phyloP scores from a whole-genome alignment of 805 yeast species.

The Nematodospora valgi region DNA sequence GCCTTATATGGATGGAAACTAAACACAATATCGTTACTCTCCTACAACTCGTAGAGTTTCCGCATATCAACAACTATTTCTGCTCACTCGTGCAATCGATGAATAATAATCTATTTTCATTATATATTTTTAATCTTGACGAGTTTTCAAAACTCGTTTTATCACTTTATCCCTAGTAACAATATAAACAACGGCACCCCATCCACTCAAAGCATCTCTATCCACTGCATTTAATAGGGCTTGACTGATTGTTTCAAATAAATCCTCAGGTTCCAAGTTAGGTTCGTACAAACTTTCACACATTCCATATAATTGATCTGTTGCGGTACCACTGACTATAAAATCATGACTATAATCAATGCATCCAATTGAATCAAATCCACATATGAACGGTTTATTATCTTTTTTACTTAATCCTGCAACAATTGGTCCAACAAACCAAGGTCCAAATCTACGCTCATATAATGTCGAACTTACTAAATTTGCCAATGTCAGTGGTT shows the following conservation, averaged over 20 bases:
- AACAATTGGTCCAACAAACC: constrained; percentile 93
- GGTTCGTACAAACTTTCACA: constrained; percentile 97
- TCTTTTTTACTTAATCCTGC: constrained; percentile 89
- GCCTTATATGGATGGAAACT: too few relatives aligned
- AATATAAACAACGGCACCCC: constrained; percentile 96
- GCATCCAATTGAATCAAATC: constrained; percentile 95
- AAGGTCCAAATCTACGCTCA: constrained; percentile 92
- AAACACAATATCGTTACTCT: too few relatives aligned
- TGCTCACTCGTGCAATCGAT: too few relatives aligned
- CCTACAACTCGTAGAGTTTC: too few relatives aligned
- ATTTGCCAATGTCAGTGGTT: constrained; percentile 91
- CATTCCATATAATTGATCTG: constrained; percentile 98
- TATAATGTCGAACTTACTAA: constrained; percentile 86
- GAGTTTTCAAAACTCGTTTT: constrained; percentile 82
- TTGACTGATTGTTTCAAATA: constrained; percentile 93
- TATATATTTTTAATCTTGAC: constrained; percentile 70
- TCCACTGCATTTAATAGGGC: constrained; percentile 92
- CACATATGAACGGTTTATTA: constrained; percentile 85
- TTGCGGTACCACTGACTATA: constrained; percentile 92
- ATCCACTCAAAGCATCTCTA: constrained; percentile 95
- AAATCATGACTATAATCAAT: constrained; percentile 94
- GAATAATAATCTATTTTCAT: neutral
- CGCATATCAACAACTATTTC: too few relatives aligned
- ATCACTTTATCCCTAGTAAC: constrained; percentile 89
- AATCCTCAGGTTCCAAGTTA: constrained; percentile 85